Conservation (phyloP, 2,329 filamentous ascomycete species). For the Cercospora beticola region DNA sequence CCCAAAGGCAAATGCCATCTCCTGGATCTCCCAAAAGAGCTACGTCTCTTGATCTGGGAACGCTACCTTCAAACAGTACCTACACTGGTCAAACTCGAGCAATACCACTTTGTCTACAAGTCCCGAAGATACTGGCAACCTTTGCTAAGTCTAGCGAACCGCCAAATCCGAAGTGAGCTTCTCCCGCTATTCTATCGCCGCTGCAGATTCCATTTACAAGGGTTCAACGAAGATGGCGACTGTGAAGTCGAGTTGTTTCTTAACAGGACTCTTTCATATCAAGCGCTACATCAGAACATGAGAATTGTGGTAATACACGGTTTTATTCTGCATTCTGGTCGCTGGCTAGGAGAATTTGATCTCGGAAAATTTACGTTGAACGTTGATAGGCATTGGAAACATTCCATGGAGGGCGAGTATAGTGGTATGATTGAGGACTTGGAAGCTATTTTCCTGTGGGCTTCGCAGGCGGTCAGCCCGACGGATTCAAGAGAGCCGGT, state of each 20-base stretch:
- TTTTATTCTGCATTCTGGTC: slow-evolving; percentile 14
- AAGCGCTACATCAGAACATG: slow-evolving; percentile 17
- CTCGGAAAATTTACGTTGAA: slow-evolving; percentile 13
- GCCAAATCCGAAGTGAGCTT: slow-evolving; percentile 8
- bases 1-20: slow-evolving; percentile 1
- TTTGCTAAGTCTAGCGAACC: neutral
- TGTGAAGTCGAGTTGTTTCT: slow-evolving; percentile 17
- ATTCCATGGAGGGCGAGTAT: slow-evolving; percentile 20
- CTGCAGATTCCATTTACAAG: slow-evolving; percentile 19
- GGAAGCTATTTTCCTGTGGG: slow-evolving; percentile 10
- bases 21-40: slow-evolving; percentile 12
- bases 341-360: slow-evolving; percentile 20
- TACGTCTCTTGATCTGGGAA: slow-evolving; percentile 12
- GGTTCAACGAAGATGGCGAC: slow-evolving; percentile 18
- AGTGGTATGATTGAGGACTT: slow-evolving; percentile 18
- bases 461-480: slow-evolving; percentile 1
- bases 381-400: slow-evolving; percentile 19
- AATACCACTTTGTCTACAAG: slow-evolving; percentile 14
- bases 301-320: slow-evolving; percentile 17
- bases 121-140: slow-evolving; percentile 15
- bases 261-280: slow-evolving; percentile 11
- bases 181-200: slow-evolving; percentile 18
- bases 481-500: slow-evolving; percentile 13
- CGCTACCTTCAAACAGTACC: slow-evolving; percentile 16
- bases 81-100: slow-evolving; percentile 19